Conservation (phyloP, 139 green algal species). For the Pseudopediastrum boryanum region DNA sequence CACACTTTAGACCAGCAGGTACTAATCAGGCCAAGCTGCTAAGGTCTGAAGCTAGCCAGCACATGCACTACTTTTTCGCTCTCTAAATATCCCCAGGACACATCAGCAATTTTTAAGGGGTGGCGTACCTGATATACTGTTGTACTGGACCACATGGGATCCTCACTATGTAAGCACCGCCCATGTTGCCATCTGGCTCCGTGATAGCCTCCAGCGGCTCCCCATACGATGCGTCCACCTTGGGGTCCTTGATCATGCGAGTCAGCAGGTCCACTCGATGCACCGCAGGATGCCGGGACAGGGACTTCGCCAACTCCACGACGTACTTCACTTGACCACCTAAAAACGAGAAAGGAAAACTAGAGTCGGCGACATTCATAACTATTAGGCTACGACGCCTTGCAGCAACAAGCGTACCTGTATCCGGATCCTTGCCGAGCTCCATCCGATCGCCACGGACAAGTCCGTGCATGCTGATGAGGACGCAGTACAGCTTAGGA, state of each 20-base stretch:
- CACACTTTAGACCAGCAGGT: no score
- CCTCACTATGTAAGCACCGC: slow-evolving; percentile 91
- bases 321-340: slow-evolving; percentile 96
- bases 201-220: slow-evolving; percentile 79
- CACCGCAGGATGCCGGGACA: slow-evolving; percentile 87
- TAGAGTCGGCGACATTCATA: background rate
- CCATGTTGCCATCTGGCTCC: slow-evolving; percentile 49
- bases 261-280: slow-evolving; percentile 95
- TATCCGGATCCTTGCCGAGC: slow-evolving; percentile 91
- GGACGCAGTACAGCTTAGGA: slow-evolving; percentile 81
- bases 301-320: slow-evolving; percentile 89
- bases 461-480: slow-evolving; percentile 91
- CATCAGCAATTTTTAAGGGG: no score
- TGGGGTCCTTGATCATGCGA: slow-evolving; percentile 74
- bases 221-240: slow-evolving; percentile 77
- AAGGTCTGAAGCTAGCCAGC: no score
- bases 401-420: slow-evolving; percentile 64
- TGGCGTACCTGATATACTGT: slow-evolving; percentile 73
- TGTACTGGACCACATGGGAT: slow-evolving; percentile 76
- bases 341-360: background rate
- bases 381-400: background rate
- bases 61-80: no score
- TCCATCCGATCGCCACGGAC: slow-evolving; percentile 92
- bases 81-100: no score
- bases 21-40: no score